Base-by-base conservation (phyloP, 2,329 filamentous ascomycete species). In the Apiospora saccharicola region DNA sequence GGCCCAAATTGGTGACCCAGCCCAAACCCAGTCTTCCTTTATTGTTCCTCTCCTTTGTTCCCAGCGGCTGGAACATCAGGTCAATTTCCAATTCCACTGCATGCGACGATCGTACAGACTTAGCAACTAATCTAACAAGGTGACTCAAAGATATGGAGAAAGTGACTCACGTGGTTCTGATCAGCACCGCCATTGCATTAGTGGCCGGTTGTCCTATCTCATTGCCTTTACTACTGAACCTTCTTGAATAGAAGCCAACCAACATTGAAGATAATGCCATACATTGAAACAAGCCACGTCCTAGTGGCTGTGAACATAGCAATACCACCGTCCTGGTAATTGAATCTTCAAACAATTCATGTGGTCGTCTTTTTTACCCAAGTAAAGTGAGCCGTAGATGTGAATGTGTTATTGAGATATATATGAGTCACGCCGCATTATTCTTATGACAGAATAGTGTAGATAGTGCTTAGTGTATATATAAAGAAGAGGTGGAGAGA, bases 151-250 rank as follows among this genome's bases (percentile, higher is more conserved):
- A 7, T 41, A 41, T 41, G 37, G 37, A 10, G 49, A 26, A 14
- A 51, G 24, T 51, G 49, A 51, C 49, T 51, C 49, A 34, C 19
- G 51, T 14, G 30, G 30, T 34, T 8, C 10, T 51, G 5, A 26
- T 0, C 26, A 26, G 30, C 22, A 12, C 53, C 3, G 26, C 24
- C 26, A 19, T 4, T 64, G 47, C 34, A 22, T 64, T 41, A 22
- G 57, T 41, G 57, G 57, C 19, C 34, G 34, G 19, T 13, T 64
- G 7, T 8, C 57, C 57, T 64, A 57, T 64, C 4, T 64, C 4
- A 41, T 64, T 41, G 8, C 57, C 19, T 41, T 41, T 34, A 41
- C 57, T 64, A 64, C 57, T 41, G 57, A 64, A 37, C 57, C 57
- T 64, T 61, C 53, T 19, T 61, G 10, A 14, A 61, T 22, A 1